Evolutionary conservation across 164 flowering plant species (phyloP), one percentile per base, ranked within the genome.

Genomic region (Platanus orientalis): DNA sequence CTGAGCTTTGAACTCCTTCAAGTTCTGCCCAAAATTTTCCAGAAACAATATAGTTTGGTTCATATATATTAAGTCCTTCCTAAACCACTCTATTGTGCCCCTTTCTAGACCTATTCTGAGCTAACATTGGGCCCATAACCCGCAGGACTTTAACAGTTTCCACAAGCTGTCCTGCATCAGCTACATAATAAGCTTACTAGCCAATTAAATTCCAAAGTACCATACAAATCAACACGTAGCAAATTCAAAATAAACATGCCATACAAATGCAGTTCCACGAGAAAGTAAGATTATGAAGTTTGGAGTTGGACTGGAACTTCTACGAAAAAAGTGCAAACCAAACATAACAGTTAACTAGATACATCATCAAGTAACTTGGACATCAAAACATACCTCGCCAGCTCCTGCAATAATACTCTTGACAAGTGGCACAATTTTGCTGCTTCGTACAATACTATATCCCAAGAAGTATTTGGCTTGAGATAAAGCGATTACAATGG

Each of bases 381-480:
- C 60, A 28, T 36, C 24, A 69, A 54, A 64, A 54, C 57, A 49
- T 86, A 90, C 97, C 96, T 79, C 48, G 70, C 81, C 79, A 27
- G 73, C 77, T 65, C 97, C 97, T 47, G 80, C 63, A 63, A 95
- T 80, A 65, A 92, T 81, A 82, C 96, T 91, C 72, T 83, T 72
- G 36, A 83, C 55, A 58, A 91, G 78, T 39, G 97, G 96, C 66
- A 92, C 79, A 68, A 92, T 92, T 75, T 88, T 80, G 79, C 96
- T 94, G 70, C 92, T 91, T 34, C 87, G 76, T 34, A 62, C 88
- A 59, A 92, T 57, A 49, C 71, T 68, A 76, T 92, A 95, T 62
- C 99, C 97, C 86, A 95, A 70, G 75, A 95, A 95, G 65, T 92
- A 88, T 68, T 95, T 95, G 68, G 82, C 90, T 83, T 95, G 97